Conservation (phyloP, 2,329 filamentous ascomycete species). For the Epichloe gansuensis region DNA sequence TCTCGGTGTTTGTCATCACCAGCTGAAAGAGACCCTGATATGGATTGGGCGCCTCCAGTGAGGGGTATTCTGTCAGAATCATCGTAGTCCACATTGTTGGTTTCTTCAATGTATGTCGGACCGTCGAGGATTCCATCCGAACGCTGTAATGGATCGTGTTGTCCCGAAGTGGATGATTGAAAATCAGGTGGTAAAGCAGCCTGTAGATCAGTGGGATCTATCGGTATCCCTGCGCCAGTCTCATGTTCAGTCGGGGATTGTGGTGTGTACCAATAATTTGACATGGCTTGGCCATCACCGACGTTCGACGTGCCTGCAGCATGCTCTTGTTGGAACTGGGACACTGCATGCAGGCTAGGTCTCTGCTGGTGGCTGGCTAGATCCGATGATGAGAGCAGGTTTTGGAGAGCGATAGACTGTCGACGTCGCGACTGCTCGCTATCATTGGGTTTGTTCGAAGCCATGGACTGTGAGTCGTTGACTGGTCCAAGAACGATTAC, state of each 20-base stretch:
- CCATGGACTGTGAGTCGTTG: slow-evolving; percentile 13
- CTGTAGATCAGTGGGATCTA: slow-evolving; percentile 41
- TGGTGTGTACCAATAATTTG: slow-evolving; percentile 41
- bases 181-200: slow-evolving; percentile 43
- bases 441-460: slow-evolving; percentile 15
- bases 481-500: neutral
- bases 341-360: neutral
- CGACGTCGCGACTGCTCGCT: slow-evolving; percentile 15
- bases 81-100: slow-evolving; percentile 24
- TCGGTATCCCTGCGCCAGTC: slow-evolving; percentile 33
- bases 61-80: slow-evolving; percentile 50
- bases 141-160: slow-evolving; percentile 16
- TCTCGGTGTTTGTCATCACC: slow-evolving; percentile 30
- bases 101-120: slow-evolving; percentile 22
- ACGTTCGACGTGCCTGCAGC: slow-evolving; percentile 3
- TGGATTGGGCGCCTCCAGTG: slow-evolving; percentile 42
- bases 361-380: neutral
- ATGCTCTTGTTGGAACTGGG: slow-evolving; percentile 1
- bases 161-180: slow-evolving; percentile 16
- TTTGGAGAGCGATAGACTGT: slow-evolving; percentile 58
- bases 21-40: slow-evolving; percentile 35
- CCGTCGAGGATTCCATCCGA: slow-evolving; percentile 19
- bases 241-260: slow-evolving; percentile 27
- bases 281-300: slow-evolving; percentile 27
- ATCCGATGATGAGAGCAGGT: slow-evolving; percentile 29